These are phyloP conservation scores for Malus hybrid DNA, from an alignment of 331 rosid genomes.

Conservation along the genomic window DNA sequence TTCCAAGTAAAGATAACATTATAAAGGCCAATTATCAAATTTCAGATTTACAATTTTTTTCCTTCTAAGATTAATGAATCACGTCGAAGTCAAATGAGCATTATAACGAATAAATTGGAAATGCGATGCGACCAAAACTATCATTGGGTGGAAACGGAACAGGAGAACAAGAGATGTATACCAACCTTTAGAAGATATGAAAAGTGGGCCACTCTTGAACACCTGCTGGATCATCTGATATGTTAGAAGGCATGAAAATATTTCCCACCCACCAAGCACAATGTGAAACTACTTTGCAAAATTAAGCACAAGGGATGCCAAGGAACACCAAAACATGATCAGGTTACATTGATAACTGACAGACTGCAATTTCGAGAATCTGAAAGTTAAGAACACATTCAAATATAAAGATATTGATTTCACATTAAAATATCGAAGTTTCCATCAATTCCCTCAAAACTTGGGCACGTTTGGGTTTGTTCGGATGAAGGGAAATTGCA, in stretches of 20 bases:
- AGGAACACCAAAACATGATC: background rate
- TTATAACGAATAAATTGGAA: no score
- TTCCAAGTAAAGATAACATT: background rate
- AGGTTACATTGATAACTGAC: background rate
- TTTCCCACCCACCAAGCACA: slow-evolving; percentile 4
- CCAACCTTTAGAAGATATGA: slow-evolving; percentile 97
- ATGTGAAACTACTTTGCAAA: background rate
- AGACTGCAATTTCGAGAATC: background rate
- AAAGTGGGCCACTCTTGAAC: slow-evolving; percentile 96
- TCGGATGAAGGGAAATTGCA: background rate
- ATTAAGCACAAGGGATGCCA: slow-evolving; percentile 4
- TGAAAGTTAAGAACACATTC: background rate
- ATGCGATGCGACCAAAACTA: background rate
- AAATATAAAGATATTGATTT: background rate
- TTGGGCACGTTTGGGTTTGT: background rate
- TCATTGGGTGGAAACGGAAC: background rate
- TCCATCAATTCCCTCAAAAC: background rate
- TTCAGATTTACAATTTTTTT: background rate
- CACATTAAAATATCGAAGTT: background rate
- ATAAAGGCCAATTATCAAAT: background rate
- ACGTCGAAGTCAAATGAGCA: background rate
- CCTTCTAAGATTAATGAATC: background rate
- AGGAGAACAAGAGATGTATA: background rate
- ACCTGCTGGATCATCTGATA: slow-evolving; percentile 50
- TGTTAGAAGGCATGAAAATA: slow-evolving; percentile 26